Base-by-base conservation (phyloP, 2,329 filamentous ascomycete genomes). In the Xylaria hypoxylon region DNA sequence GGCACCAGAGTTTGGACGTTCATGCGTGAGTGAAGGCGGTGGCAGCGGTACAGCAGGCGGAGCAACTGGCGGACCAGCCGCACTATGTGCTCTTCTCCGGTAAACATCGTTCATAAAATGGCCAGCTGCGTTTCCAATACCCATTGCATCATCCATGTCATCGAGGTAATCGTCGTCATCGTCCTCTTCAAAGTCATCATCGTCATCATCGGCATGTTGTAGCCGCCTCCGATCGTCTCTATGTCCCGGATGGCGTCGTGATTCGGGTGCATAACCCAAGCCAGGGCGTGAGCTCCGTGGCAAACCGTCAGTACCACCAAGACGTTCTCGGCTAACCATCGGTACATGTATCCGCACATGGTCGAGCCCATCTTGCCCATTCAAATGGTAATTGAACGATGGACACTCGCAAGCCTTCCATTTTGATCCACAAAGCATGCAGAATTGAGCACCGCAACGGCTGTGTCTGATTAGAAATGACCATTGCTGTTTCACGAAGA, bases 361-460 rank as follows among this genome's bases (percentile, higher is more conserved):
- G 15, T 84, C 81, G 10, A 87, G 76, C 2, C 82, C 82, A 69
- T 91, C 88, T 13, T 80, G 80, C 58, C 89, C 87, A 5, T 81
- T 76, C 3, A 77, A 70, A 28, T 87, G 84, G 72, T 89, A 87
- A 75, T 89, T 92, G 82, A 94, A 94, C 88, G 89, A 92, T 0
- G 92, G 90, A 71, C 93, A 97, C 59, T 92, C 88, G 75, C 93
- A 97, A 0, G 85, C 89, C 80, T 93, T 95, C 93, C 93, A 96
- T 72, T 91, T 91, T 35, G 83, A 77, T 24, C 92, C 93, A 76
- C 94, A 97, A 28, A 92, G 85, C 87, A 96, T 94, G 80, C 94
- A 97, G 75, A 96, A 96, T 73, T 96, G 87, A 31, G 92, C 92
- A 60, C 87, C 90, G 75, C 94, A 97, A 62, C 89, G 91, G 77